Percentiles rank a stretch among this genome's conserved stretches.
These are phyloP conservation scores for Globisporangium uncinulatum DNA, from an alignment of 352 stramenopile species.

Conservation along the genomic window DNA sequence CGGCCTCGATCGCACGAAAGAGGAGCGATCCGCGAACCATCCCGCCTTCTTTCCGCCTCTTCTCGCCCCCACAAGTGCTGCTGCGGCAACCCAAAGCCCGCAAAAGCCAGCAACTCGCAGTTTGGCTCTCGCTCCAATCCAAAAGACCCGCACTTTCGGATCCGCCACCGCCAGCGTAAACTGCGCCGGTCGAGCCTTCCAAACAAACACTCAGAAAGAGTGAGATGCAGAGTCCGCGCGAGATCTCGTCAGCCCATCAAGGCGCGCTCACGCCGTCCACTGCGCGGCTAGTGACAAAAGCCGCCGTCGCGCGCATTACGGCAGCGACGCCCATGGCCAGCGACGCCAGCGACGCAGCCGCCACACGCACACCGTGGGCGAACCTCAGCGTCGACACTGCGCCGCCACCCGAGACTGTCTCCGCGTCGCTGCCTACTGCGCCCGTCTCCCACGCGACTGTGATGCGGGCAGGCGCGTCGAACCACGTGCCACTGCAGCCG, in stretches of 20 bases:
- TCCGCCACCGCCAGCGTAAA: neutral
- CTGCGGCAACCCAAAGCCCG: neutral
- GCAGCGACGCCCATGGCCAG: conserved; percentile 10
- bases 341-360: neutral
- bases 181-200: too few relatives aligned
- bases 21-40: conserved; percentile 12
- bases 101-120: neutral
- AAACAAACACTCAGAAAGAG: neutral
- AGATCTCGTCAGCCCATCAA: conserved; percentile 69
- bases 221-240: conserved; percentile 30
- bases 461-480: conserved; percentile 49
- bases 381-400: conserved; percentile 70
- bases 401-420: conserved; percentile 1
- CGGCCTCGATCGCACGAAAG: conserved; percentile 7
- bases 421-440: conserved; percentile 1
- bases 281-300: conserved; percentile 45
- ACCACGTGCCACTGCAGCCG: conserved; percentile 33
- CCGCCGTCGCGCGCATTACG: conserved; percentile 19
- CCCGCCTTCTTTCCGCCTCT: conserved; percentile 6
- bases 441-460: conserved; percentile 15
- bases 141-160: neutral
- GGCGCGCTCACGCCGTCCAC: conserved; percentile 63
- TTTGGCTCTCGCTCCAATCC: too few relatives aligned
- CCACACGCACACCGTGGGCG: conserved; percentile 48
- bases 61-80: neutral